These are phyloP conservation scores for Nosema granulosis DNA, from an alignment of 371 early-diverging fungal genomes.

Conservation along the genomic window DNA sequence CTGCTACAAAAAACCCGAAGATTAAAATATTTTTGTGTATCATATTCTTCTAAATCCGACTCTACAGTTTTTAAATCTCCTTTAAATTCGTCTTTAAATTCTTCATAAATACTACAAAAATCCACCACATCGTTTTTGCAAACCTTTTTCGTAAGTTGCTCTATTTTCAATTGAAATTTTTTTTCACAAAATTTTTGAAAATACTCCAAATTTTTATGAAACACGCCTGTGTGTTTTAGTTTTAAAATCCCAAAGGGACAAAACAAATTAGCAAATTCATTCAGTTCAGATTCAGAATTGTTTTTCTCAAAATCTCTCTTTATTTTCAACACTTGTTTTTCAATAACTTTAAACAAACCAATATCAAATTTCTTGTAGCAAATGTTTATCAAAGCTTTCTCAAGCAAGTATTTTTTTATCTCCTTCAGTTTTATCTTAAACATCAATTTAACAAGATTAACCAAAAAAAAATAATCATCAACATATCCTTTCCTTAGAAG, in stretches of 20 bases:
- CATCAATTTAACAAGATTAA: no score
- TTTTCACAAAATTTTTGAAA: not conserved
- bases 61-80: not conserved
- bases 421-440: no score
- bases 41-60: not conserved
- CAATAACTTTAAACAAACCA: constrained; percentile 13
- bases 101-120: not conserved
- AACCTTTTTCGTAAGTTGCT: no score
- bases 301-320: not conserved
- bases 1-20: not conserved
- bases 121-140: not conserved
- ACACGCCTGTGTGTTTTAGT: constrained; percentile 7
- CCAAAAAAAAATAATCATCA: no score
- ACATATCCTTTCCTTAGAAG: no score
- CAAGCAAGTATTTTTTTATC: constrained; percentile 12
- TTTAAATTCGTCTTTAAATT: not conserved
- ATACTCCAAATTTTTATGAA: not conserved
- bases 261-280: not conserved
- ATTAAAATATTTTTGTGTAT: not conserved
- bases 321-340: not conserved
- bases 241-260: constrained; percentile 6
- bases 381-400: constrained; percentile 17
- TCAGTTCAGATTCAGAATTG: not conserved
- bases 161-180: constrained; percentile 8
- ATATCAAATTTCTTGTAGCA: constrained; percentile 14